Evolutionary conservation across 495 filamentous ascomycete genomes (phyloP).

Genomic region (Tuber magnatum): DNA sequence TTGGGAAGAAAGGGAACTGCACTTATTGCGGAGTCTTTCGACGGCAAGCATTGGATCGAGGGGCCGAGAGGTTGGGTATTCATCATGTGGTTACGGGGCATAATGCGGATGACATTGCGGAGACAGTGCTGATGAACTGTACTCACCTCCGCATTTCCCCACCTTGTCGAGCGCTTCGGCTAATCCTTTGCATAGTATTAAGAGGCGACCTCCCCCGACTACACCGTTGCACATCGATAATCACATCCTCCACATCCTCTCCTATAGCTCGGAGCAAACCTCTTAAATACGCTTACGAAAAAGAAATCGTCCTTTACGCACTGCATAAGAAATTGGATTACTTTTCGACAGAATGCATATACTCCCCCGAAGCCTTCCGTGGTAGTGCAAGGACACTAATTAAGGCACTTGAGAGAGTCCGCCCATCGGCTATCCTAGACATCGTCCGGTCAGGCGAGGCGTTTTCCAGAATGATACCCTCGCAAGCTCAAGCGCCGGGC

Average conservation of each 20-base stretch:
- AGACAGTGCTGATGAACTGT: conserved; percentile 93
- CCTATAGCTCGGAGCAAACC: conserved; percentile 91
- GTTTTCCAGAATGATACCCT: conserved; percentile 80
- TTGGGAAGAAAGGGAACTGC: conserved; percentile 98
- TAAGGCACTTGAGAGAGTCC: conserved; percentile 86
- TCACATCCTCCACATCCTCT: conserved; percentile 65
- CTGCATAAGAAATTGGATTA: conserved; percentile 95
- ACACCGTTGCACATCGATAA: conserved; percentile 82
- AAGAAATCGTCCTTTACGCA: conserved; percentile 96
- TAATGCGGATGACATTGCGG: conserved; percentile 97
- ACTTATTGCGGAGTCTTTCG: conserved; percentile 97
- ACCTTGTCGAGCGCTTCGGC: background rate
- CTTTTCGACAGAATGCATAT: conserved; percentile 97
- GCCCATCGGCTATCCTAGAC: conserved; percentile 89
- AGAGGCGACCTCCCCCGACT: conserved; percentile 83
- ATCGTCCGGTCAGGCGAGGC: conserved; percentile 92
- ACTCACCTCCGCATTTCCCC: background rate
- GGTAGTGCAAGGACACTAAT: conserved; percentile 85
- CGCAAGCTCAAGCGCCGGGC: conserved; percentile 21
- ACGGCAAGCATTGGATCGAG: conserved; percentile 86
- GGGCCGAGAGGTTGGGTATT: conserved; percentile 78
- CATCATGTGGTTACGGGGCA: conserved; percentile 95
- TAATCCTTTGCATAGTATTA: conserved; percentile 48
- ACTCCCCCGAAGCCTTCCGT: conserved; percentile 95
- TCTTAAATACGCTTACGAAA: conserved; percentile 96